A percentile compares a stretch with the other conserved stretches of the same genome.
These are phyloP conservation scores for Blastocystis sp. DNA, from an alignment of 352 stramenopile genomes.

Conservation along the genomic window DNA sequence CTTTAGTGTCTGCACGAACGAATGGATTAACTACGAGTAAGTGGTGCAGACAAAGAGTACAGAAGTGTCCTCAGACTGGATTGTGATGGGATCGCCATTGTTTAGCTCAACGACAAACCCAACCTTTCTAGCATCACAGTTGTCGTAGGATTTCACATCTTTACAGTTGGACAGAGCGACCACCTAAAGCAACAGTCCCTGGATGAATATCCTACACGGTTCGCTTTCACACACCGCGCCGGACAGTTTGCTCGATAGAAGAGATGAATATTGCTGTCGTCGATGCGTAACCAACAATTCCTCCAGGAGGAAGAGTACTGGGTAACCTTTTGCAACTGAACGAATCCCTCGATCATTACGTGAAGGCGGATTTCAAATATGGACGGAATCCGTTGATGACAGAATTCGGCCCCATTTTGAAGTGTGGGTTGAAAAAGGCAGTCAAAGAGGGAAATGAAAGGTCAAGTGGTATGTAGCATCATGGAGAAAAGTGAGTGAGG, in stretches of 20 bases:
- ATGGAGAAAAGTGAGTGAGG: too few species aligned
- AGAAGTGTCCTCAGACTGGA: constrained; percentile 23
- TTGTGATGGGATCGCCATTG: constrained; percentile 5
- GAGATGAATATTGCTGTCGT: constrained; percentile 55
- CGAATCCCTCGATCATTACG: constrained; percentile 61
- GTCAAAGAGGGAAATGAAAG: too few species aligned
- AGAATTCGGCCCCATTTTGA: too few species aligned
- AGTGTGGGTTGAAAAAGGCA: too few species aligned
- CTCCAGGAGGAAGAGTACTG: constrained; percentile 51
- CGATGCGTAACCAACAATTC: constrained; percentile 64
- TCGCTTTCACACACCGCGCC: constrained; percentile 42
- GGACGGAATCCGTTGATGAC: too few species aligned
- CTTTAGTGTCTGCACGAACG: neutral
- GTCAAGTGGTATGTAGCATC: too few species aligned
- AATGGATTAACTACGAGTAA: constrained; percentile 1
- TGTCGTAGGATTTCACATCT: neutral
- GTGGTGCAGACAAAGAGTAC: neutral
- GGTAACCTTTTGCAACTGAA: constrained; percentile 63
- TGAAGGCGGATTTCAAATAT: too few species aligned
- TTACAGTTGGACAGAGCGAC: constrained; percentile 23
- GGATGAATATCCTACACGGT: neutral
- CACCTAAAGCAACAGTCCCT: neutral
- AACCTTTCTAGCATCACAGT: neutral
- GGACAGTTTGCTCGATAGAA: constrained; percentile 61
- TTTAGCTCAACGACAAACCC: constrained; percentile 9